These are phyloP conservation scores for Penicillium alfredii DNA, from an alignment of 495 filamentous ascomycete genomes.

Conservation along the genomic window DNA sequence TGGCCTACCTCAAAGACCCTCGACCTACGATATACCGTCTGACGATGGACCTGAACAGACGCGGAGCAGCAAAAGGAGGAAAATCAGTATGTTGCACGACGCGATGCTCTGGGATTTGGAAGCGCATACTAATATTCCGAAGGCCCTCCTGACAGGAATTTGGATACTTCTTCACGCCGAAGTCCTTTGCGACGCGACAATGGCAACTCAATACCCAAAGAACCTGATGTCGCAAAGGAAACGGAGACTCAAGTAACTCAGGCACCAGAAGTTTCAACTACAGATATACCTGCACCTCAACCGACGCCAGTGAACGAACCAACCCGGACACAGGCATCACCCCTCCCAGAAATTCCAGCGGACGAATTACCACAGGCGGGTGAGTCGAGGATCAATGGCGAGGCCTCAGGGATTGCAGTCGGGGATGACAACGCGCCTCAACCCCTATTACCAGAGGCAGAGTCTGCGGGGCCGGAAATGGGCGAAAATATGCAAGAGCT, in stretches of 20 bases:
- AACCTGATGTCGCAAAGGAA: constrained; percentile 8
- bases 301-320: background rate
- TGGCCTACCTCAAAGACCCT: constrained; percentile 17
- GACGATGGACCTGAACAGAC: constrained; percentile 12
- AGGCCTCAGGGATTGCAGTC: no score
- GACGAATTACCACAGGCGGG: no score
- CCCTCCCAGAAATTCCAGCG: no score
- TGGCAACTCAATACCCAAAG: background rate
- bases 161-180: constrained; percentile 3
- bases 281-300: constrained; percentile 1
- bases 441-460: no score
- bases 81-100: constrained; percentile 14
- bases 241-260: background rate
- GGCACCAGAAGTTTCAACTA: background rate
- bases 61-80: constrained; percentile 20
- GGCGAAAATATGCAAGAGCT: background rate
- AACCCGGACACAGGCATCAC: background rate
- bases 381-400: no score
- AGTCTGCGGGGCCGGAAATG: constrained; percentile 1
- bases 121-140: no score
- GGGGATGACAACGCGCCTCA: no score
- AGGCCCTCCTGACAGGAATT: constrained; percentile 12
- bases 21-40: constrained; percentile 23
- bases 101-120: no score
- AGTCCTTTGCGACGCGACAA: constrained; percentile 2